Conservation (phyloP, 192 early-diverging fungal genomes). For the Rhizoclosmatium globosum region DNA sequence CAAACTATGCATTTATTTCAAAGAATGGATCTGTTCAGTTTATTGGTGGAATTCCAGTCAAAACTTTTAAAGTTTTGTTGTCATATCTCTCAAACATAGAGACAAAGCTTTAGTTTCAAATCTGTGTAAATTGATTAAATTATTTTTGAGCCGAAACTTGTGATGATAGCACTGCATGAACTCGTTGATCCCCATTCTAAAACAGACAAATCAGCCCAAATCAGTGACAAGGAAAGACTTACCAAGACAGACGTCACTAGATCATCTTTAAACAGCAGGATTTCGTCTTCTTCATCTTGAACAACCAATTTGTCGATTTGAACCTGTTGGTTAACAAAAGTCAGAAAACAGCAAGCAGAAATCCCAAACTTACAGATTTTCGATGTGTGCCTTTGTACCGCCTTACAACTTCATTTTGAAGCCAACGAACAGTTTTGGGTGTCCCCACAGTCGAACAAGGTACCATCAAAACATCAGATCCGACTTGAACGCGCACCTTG, state of each 20-base stretch:
- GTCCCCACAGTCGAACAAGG: conserved; percentile 14
- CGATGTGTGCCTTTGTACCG: conserved; percentile 9
- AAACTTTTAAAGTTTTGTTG: too few relatives aligned
- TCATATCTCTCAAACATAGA: too few relatives aligned
- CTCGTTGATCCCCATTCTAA: not conserved
- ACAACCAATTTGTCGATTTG: conserved; percentile 21
- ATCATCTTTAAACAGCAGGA: not conserved
- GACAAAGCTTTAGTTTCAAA: too few relatives aligned
- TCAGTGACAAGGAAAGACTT: not conserved
- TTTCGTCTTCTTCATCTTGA: not conserved
- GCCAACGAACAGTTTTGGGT: conserved; percentile 28
- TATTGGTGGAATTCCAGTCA: too few relatives aligned
- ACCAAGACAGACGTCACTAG: not conserved
- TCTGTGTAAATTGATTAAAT: too few relatives aligned
- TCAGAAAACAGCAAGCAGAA: not conserved
- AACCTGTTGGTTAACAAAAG: conserved; percentile 4
- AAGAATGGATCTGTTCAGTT: too few relatives aligned
- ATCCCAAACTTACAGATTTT: conserved; percentile 4
- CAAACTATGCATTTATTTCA: too few relatives aligned
- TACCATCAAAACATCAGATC: not conserved
- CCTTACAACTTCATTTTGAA: conserved; percentile 27
- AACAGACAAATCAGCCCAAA: not conserved
- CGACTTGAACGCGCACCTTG: conserved; percentile 24
- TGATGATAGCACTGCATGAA: not conserved
- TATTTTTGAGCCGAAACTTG: too few relatives aligned